Evolutionary conservation across 2,329 filamentous ascomycete species (phyloP).

Genomic region (Didymella keratinophila): DNA sequence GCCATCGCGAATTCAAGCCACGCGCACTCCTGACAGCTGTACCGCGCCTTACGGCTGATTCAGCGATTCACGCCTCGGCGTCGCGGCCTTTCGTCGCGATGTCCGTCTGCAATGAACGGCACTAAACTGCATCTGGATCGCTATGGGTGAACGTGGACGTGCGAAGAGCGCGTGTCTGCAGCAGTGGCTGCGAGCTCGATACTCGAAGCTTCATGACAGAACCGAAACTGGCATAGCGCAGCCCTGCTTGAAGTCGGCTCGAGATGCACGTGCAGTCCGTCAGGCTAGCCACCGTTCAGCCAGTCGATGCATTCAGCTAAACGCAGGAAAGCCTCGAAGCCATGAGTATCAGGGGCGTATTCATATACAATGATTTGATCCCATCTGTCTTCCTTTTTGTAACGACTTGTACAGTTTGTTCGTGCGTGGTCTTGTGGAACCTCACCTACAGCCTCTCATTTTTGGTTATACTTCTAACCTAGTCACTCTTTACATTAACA

Average conservation of each 20-base stretch:
- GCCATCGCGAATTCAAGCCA: slow-evolving; percentile 22
- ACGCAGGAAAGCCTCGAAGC: slow-evolving; percentile 13
- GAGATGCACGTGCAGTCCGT: slow-evolving; percentile 6
- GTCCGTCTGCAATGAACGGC: background rate
- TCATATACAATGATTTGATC: slow-evolving; percentile 24
- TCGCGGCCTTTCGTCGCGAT: slow-evolving; percentile 1
- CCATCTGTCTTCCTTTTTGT: slow-evolving; percentile 10
- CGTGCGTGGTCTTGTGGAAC: slow-evolving; percentile 31
- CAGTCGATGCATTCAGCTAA: slow-evolving; percentile 7
- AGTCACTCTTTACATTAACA: slow-evolving; percentile 35
- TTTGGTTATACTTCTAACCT: slow-evolving; percentile 20
- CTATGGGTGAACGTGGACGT: slow-evolving; percentile 5
- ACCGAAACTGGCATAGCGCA: slow-evolving; percentile 7
- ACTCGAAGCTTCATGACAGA: slow-evolving; percentile 2
- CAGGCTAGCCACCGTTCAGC: slow-evolving; percentile 9
- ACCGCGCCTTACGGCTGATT: slow-evolving; percentile 8
- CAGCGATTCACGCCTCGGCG: slow-evolving; percentile 14
- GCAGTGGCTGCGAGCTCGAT: slow-evolving; percentile 17
- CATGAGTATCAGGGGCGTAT: slow-evolving; percentile 9
- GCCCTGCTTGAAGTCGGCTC: background rate
- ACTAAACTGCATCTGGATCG: slow-evolving; percentile 15
- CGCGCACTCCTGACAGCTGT: slow-evolving; percentile 28
- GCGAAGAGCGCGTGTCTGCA: slow-evolving; percentile 26
- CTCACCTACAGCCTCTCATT: slow-evolving; percentile 37
- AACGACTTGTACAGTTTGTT: slow-evolving; percentile 38